phyloP scores from a whole-genome alignment of 2,329 filamentous ascomycete genomes.

The Penicillium sp. region DNA sequence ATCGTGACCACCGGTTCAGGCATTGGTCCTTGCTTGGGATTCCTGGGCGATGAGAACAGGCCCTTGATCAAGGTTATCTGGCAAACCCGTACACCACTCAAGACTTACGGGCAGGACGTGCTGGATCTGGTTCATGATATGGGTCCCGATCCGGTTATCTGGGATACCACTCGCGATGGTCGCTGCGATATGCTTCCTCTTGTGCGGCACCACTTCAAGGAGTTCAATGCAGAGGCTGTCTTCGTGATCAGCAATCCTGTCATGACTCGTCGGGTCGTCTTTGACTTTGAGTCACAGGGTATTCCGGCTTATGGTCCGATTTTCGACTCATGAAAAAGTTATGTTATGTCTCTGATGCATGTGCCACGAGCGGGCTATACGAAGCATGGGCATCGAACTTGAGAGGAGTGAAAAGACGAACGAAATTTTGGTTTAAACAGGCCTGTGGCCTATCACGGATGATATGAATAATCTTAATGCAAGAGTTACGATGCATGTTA shows the following conservation, averaged over 20 bases:
- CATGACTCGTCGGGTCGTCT: conserved; percentile 63
- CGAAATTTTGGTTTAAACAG: too few relatives aligned
- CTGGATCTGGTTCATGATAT: conserved; percentile 52
- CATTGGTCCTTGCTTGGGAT: conserved; percentile 62
- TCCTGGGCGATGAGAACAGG: conserved; percentile 47
- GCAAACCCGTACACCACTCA: conserved; percentile 56
- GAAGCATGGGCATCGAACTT: too few relatives aligned
- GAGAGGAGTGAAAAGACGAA: too few relatives aligned
- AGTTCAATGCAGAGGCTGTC: conserved; percentile 57
- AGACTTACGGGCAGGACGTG: conserved; percentile 57
- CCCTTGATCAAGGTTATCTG: conserved; percentile 58
- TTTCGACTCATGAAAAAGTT: conserved; percentile 54
- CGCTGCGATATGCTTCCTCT: conserved; percentile 57
- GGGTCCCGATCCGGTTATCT: conserved; percentile 59
- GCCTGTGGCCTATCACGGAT: too few relatives aligned
- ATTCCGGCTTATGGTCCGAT: conserved; percentile 66
- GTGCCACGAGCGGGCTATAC: too few relatives aligned
- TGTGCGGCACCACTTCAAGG: conserved; percentile 47
- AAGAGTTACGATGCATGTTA: too few relatives aligned
- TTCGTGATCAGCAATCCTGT: conserved; percentile 65
- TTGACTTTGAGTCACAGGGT: conserved; percentile 59
- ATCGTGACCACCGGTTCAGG: conserved; percentile 67
- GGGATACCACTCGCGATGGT: conserved; percentile 57
- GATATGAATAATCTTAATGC: too few relatives aligned
- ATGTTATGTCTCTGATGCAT: not conserved